Conservation (phyloP, 805 yeast species). For the Yarrowia alimentaria region DNA sequence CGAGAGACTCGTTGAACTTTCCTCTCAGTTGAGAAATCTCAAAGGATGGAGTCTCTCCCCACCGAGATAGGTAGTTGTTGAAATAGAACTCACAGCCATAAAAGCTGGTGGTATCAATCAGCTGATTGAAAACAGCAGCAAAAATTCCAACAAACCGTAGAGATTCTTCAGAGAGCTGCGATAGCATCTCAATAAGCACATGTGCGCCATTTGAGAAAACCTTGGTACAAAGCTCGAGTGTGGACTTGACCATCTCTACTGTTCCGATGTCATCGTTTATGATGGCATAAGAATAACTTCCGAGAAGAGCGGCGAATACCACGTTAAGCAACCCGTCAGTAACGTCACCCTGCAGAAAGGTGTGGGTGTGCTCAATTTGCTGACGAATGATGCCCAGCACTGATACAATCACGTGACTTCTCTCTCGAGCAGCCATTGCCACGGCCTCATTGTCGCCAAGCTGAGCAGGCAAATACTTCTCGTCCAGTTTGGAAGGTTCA, state of each 20-base stretch:
- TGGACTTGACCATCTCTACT: constrained; percentile 10
- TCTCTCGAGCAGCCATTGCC: neutral
- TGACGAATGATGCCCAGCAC: constrained; percentile 1
- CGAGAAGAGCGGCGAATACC: neutral
- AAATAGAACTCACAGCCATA: constrained; percentile 12
- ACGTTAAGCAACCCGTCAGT: constrained; percentile 2
- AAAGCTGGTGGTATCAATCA: neutral
- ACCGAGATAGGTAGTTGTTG: neutral
- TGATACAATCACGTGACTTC: constrained; percentile 12
- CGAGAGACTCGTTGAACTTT: no score
- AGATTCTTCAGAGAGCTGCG: constrained; percentile 6
- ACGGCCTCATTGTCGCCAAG: constrained; percentile 8
- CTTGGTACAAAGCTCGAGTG: neutral
- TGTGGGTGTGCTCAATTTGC: constrained; percentile 14
- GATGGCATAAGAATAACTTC: constrained; percentile 1
- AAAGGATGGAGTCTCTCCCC: constrained; percentile 17
- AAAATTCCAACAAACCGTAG: constrained; percentile 4
- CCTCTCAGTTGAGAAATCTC: constrained; percentile 8
- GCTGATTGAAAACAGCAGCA: constrained; percentile 14
- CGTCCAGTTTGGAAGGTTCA: constrained; percentile 3
- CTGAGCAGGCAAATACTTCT: constrained; percentile 7
- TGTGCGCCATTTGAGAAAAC: constrained; percentile 9
- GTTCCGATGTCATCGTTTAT: neutral
- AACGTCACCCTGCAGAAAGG: neutral
- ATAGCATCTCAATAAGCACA: neutral